phyloP scores from a whole-genome alignment of 495 filamentous ascomycete species.

The Lasiosphaeria ovina region DNA sequence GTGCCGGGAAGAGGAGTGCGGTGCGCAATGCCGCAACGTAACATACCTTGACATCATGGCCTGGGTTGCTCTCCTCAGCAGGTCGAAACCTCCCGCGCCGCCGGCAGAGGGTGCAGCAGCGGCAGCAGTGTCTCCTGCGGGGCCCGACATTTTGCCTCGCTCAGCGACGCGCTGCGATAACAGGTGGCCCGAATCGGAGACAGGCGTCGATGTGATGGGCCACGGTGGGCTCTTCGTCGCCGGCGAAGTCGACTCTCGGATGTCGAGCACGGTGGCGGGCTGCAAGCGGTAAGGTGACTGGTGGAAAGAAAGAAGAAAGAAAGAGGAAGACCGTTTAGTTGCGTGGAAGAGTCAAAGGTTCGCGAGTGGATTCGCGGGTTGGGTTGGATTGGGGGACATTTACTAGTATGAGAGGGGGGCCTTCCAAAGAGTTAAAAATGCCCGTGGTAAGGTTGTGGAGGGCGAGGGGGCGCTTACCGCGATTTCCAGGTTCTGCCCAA shows the following conservation, averaged over 20 bases:
- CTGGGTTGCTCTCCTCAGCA: slow-evolving; percentile 55
- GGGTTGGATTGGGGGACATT: too few species aligned
- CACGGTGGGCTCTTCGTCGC: slow-evolving; percentile 4
- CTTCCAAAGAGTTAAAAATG: background rate
- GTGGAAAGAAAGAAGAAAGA: too few species aligned
- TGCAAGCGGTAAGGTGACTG: too few species aligned
- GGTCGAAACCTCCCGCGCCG: slow-evolving; percentile 43
- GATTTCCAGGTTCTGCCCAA: background rate
- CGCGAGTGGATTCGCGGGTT: too few species aligned
- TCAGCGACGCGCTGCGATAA: slow-evolving; percentile 17
- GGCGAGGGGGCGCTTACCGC: too few species aligned
- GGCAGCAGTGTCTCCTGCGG: slow-evolving; percentile 21
- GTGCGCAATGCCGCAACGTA: slow-evolving; percentile 11
- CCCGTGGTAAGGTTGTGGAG: too few species aligned
- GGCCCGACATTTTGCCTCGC: slow-evolving; percentile 33
- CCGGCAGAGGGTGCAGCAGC: slow-evolving; percentile 19
- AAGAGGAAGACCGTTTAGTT: too few species aligned
- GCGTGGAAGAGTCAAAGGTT: too few species aligned
- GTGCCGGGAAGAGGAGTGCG: background rate
- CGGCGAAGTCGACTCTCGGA: too few species aligned
- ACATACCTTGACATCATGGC: slow-evolving; percentile 60
- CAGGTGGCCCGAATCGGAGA: background rate
- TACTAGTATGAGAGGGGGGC: too few species aligned
- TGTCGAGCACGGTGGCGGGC: too few species aligned
- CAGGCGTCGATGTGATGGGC: slow-evolving; percentile 14